Percentiles rank a stretch among this genome's conserved stretches.
Conservation (phyloP, 108 stramenopile genomes). For the Nitzschia palea region DNA sequence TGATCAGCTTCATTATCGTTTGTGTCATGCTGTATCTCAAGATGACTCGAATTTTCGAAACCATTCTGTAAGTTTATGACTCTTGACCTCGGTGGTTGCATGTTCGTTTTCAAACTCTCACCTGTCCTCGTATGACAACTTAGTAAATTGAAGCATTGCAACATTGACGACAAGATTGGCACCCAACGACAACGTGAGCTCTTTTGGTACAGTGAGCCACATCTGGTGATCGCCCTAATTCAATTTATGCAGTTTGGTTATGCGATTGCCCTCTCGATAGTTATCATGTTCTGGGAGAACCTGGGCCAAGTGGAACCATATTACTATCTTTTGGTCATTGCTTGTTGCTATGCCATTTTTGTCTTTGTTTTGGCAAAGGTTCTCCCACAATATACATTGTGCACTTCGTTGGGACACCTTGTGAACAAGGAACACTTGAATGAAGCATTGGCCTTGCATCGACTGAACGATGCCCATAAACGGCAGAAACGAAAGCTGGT, state of each 20-base stretch:
- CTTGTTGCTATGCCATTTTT: constrained; percentile 64
- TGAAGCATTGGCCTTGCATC: constrained; percentile 47
- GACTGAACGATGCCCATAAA: constrained; percentile 49
- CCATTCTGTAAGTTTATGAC: constrained; percentile 36
- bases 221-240: constrained; percentile 59
- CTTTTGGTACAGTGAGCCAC: constrained; percentile 79
- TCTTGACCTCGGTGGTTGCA: neutral
- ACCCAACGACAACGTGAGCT: constrained; percentile 49
- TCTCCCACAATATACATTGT: constrained; percentile 81
- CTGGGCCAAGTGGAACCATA: constrained; percentile 21
- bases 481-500: constrained; percentile 29
- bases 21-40: constrained; percentile 37
- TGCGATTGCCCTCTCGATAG: constrained; percentile 70
- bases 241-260: constrained; percentile 90
- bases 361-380: constrained; percentile 52
- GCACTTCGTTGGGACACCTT: constrained; percentile 82
- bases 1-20: constrained; percentile 41
- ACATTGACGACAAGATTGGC: neutral
- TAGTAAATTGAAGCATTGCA: constrained; percentile 8
- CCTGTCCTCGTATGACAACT: neutral
- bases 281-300: constrained; percentile 60
- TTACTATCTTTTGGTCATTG: constrained; percentile 30
- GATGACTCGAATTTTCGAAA: constrained; percentile 40
- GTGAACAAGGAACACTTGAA: constrained; percentile 56
- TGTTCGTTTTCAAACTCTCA: neutral